These are phyloP conservation scores for Henckelia pumila DNA, from an alignment of 257 asterid genomes.

Conservation along the genomic window DNA sequence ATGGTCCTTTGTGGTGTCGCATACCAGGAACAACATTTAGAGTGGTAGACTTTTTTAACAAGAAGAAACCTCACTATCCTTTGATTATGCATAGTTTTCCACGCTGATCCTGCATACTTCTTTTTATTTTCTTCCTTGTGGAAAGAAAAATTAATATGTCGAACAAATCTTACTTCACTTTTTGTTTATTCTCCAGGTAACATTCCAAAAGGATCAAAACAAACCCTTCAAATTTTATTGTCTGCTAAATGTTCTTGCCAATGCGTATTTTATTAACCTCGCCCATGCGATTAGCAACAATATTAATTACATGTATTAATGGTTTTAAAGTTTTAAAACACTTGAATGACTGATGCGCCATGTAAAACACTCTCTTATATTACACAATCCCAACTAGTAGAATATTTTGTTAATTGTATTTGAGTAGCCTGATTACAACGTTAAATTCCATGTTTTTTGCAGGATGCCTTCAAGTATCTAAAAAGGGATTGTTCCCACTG, in stretches of 20 bases:
- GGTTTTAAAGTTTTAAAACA: conserved; percentile 2
- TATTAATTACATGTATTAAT: not conserved
- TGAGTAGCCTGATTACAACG: conserved; percentile 5
- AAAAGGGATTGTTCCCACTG: conserved; percentile 90
- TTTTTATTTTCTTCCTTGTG: not conserved
- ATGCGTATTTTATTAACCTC: not conserved
- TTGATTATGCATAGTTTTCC: conserved; percentile 4
- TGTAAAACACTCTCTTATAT: not conserved
- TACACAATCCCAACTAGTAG: conserved; percentile 1
- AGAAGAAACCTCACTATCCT: not conserved
- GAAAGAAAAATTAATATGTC: not conserved
- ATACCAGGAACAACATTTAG: conserved; percentile 90
- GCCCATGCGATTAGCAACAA: not conserved
- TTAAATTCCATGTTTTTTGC: conserved; percentile 35
- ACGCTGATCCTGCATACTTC: conserved; percentile 4
- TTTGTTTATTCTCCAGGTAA: not conserved
- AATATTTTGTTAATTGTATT: not conserved
- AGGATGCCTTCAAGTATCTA: conserved; percentile 89
- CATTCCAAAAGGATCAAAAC: not conserved
- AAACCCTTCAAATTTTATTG: not conserved
- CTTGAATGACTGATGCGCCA: conserved; percentile 13
- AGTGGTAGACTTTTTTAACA: conserved; percentile 49
- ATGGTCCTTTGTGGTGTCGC: conserved; percentile 75
- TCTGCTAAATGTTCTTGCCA: not conserved
- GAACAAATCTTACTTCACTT: not conserved